A percentile compares a stretch with the other conserved stretches of the same genome.
phyloP scores from a whole-genome alignment of 306 rosid species.

The cucumber (Cucumis sativus) region Cucumber_9930_V3 NC_026655.2:3041501-3042000 shows the following conservation, averaged over 20 bases:
- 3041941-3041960: constrained; percentile 65
- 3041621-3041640: background rate
- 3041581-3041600: background rate
- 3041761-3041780: constrained; percentile 64
- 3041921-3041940: constrained; percentile 26
- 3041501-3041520: constrained; percentile 94
- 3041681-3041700: constrained; percentile 79
- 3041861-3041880: constrained; percentile 46
- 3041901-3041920: constrained; percentile 35
- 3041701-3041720: constrained; percentile 99
- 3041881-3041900: constrained; percentile 48
- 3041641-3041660: constrained; percentile 5
- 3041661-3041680: constrained; percentile 93
- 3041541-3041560: constrained; percentile 58
- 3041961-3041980: constrained; percentile 48
- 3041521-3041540: constrained; percentile 85
- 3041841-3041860: constrained; percentile 58
- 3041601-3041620: background rate
- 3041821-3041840: constrained; percentile 56
- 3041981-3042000: constrained; percentile 33
- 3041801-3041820: constrained; percentile 26
- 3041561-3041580: constrained; percentile 35
- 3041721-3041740: constrained; percentile 89
- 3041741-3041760: constrained; percentile 91
- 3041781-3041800: constrained; percentile 29